Evolutionary conservation across 176 grass and related monocot genomes (phyloP).

Genomic region (Zoysia japonica): DNA sequence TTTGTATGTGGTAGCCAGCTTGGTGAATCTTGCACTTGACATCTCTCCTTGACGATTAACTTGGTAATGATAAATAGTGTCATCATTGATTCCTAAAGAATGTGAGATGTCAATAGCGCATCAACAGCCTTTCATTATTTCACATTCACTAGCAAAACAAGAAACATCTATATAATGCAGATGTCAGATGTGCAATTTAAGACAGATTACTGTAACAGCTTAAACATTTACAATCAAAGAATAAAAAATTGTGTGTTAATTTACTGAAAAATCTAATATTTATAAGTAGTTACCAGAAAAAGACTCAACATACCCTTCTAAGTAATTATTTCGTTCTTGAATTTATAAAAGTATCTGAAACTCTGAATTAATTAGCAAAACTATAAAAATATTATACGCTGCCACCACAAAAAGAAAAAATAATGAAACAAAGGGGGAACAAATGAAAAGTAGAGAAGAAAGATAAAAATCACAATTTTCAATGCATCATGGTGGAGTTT

Average conservation of each 20-base stretch:
- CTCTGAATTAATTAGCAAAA: background rate
- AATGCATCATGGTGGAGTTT: background rate
- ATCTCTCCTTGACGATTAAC: conserved; percentile 59
- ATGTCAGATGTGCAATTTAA: background rate
- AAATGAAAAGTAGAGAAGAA: background rate
- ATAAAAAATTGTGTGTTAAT: background rate
- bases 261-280: background rate
- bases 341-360: background rate
- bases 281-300: conserved; percentile 4
- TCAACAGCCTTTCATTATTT: background rate
- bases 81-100: conserved; percentile 54
- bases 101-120: conserved; percentile 5
- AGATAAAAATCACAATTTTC: background rate
- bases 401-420: background rate
- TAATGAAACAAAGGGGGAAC: background rate
- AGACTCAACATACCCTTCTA: background rate
- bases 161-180: background rate
- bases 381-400: background rate
- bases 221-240: conserved; percentile 7
- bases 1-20: conserved; percentile 58
- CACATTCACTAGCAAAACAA: conserved; percentile 20
- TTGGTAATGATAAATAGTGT: conserved; percentile 53
- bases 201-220: background rate
- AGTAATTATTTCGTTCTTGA: background rate
- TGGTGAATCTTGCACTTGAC: conserved; percentile 56